Conservation (phyloP, 2,329 filamentous ascomycete genomes). For the Orbilia brochopaga region DNA sequence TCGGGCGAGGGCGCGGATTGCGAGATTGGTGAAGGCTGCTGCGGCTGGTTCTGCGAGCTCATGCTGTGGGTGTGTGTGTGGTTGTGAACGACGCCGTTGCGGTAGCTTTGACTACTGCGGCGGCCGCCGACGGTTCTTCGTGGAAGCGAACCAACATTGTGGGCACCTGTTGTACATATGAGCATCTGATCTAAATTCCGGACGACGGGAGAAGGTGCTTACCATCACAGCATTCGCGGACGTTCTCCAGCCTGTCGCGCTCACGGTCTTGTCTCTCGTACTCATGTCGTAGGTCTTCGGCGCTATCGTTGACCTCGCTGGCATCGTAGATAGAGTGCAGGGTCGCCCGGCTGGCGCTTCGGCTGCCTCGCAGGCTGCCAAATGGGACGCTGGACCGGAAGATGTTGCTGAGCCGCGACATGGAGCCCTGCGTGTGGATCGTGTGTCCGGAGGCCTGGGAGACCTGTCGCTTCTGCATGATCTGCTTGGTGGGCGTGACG, state of each 20-base stretch:
- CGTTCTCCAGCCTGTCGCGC: constrained; percentile 84
- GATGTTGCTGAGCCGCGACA: constrained; percentile 68
- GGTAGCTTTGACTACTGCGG: constrained; percentile 61
- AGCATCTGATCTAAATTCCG: constrained; percentile 34
- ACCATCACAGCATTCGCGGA: constrained; percentile 97
- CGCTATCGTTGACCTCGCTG: constrained; percentile 73
- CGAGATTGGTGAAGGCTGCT: constrained; percentile 17
- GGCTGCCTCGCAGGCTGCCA: constrained; percentile 64
- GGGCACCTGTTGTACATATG: constrained; percentile 69
- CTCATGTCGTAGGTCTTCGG: constrained; percentile 79
- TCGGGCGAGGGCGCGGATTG: constrained; percentile 36
- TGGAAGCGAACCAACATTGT: constrained; percentile 71
- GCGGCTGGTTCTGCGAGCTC: constrained; percentile 1
- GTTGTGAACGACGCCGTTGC: constrained; percentile 50
- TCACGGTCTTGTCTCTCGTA: constrained; percentile 80
- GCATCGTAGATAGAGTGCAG: constrained; percentile 63
- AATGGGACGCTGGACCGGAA: constrained; percentile 60
- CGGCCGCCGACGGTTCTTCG: constrained; percentile 48
- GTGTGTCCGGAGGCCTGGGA: constrained; percentile 43
- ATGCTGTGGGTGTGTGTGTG: constrained; percentile 24
- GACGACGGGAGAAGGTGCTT: constrained; percentile 59
- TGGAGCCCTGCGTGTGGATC: constrained; percentile 60
- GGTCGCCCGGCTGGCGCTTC: constrained; percentile 60
- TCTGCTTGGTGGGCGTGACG: constrained; percentile 60
- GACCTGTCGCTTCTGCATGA: constrained; percentile 36